Conservation (phyloP, 2,329 filamentous ascomycete genomes). For the Xenoacremonium recifei region DNA sequence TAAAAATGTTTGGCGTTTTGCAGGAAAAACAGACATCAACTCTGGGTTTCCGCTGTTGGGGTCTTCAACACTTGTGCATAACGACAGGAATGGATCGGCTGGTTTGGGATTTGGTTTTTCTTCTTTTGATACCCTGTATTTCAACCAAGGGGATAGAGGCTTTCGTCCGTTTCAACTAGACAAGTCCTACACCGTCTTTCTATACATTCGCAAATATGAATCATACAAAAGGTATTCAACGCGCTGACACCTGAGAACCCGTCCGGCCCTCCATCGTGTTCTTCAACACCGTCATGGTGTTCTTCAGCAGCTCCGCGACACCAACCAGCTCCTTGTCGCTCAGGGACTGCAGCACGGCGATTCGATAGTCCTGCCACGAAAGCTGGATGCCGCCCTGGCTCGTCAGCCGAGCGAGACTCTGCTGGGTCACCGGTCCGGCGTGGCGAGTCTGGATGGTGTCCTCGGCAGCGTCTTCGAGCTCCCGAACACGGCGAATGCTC, state of each 20-base stretch:
- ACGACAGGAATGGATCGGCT: conserved; percentile 6
- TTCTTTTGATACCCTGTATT: conserved; percentile 34
- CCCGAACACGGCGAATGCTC: conserved; percentile 54
- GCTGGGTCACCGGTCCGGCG: conserved; percentile 68
- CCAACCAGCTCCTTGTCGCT: conserved; percentile 64
- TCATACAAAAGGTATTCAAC: neutral
- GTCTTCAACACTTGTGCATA: conserved; percentile 27
- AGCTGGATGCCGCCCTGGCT: conserved; percentile 64
- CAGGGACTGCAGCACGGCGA: conserved; percentile 69
- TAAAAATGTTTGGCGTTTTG: conserved; percentile 17
- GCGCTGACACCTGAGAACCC: conserved; percentile 16
- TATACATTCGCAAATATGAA: neutral
- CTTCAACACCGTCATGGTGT: conserved; percentile 75
- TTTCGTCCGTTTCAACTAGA: conserved; percentile 31
- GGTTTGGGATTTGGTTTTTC: conserved; percentile 5
- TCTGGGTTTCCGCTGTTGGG: conserved; percentile 26
- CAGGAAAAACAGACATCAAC: conserved; percentile 32
- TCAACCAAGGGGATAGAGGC: conserved; percentile 30
- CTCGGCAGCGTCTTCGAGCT: conserved; percentile 55
- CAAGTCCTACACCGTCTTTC: conserved; percentile 14
- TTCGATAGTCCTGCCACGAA: conserved; percentile 71
- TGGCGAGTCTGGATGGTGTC: conserved; percentile 49
- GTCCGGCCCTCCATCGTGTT: conserved; percentile 37
- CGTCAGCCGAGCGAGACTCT: conserved; percentile 60
- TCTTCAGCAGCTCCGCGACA: conserved; percentile 71